Conservation (phyloP, 1,284 basidiomycete species). For the Meira miltonrushii region DNA sequence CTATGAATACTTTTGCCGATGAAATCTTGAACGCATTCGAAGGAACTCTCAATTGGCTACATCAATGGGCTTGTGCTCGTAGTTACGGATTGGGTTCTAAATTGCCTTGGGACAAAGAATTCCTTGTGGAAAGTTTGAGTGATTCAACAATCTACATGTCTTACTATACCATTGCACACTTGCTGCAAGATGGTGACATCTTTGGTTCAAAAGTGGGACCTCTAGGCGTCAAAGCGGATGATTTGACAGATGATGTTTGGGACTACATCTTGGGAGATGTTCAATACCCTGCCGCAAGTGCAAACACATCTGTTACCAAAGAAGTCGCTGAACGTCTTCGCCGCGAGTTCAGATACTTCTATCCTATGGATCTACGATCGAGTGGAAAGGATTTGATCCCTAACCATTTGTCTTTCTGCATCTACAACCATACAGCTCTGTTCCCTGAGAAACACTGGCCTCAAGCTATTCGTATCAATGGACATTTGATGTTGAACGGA, state of each 20-base stretch:
- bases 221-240: conserved; percentile 76
- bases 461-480: conserved; percentile 83
- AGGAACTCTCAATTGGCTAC: conserved; percentile 87
- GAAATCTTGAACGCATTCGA: conserved; percentile 92
- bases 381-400: conserved; percentile 98
- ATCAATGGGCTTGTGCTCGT: conserved; percentile 97
- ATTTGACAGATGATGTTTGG: conserved; percentile 97
- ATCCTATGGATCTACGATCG: conserved; percentile 95
- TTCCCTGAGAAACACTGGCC: conserved; percentile 96
- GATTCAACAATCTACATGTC: conserved; percentile 99
- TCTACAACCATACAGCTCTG: conserved; percentile 90
- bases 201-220: conserved; percentile 76
- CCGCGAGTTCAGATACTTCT: conserved; percentile 93
- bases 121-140: conserved; percentile 91
- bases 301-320: conserved; percentile 61
- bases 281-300: conserved; percentile 61
- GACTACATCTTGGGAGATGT: conserved; percentile 82
- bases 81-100: conserved; percentile 94
- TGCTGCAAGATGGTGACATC: conserved; percentile 60
- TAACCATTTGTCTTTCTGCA: conserved; percentile 90
- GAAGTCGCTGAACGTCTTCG: conserved; percentile 79
- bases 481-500: conserved; percentile 95
- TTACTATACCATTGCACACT: conserved; percentile 82
- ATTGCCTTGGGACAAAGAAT: conserved; percentile 93
- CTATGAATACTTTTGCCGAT: conserved; percentile 81